Conservation (phyloP, 2,329 filamentous ascomycete genomes). For the Claviceps sp. region DNA sequence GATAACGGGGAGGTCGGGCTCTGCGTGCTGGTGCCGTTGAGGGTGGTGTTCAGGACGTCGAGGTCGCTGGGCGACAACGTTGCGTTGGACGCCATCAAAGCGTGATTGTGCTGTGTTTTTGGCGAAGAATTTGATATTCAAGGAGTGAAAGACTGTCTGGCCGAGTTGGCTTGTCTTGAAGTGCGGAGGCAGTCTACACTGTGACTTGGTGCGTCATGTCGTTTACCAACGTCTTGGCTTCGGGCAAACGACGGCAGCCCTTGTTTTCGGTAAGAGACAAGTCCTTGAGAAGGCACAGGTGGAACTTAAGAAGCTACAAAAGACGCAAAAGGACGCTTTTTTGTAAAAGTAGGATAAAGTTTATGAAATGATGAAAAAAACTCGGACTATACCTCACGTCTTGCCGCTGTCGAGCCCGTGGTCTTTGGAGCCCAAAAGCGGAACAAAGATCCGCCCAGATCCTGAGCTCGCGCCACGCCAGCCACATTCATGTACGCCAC, state of each 20-base stretch:
- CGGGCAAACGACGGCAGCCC: too few species aligned
- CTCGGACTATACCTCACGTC: too few species aligned
- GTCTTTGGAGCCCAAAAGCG: not conserved
- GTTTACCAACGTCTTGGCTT: too few species aligned
- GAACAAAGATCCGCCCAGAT: not conserved
- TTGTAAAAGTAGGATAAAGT: too few species aligned
- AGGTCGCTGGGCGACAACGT: conserved; percentile 12
- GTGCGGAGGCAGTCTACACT: not conserved
- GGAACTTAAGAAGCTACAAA: too few species aligned
- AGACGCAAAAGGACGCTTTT: too few species aligned
- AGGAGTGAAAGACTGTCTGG: not conserved
- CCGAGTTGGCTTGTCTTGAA: not conserved
- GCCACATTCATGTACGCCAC: not conserved
- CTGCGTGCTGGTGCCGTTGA: conserved; percentile 9
- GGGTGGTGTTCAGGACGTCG: conserved; percentile 18
- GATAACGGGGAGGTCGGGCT: conserved; percentile 17
- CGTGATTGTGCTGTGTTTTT: too few species aligned
- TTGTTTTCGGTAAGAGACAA: too few species aligned
- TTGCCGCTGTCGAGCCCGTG: too few species aligned
- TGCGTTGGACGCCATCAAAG: conserved; percentile 12
- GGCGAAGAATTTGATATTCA: too few species aligned
- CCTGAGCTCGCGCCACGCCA: not conserved
- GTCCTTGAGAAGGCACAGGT: too few species aligned
- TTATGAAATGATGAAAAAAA: not conserved
- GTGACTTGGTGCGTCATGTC: too few species aligned